Base-by-base conservation (phyloP, 495 filamentous ascomycete species). In the Collariella sp. region DNA sequence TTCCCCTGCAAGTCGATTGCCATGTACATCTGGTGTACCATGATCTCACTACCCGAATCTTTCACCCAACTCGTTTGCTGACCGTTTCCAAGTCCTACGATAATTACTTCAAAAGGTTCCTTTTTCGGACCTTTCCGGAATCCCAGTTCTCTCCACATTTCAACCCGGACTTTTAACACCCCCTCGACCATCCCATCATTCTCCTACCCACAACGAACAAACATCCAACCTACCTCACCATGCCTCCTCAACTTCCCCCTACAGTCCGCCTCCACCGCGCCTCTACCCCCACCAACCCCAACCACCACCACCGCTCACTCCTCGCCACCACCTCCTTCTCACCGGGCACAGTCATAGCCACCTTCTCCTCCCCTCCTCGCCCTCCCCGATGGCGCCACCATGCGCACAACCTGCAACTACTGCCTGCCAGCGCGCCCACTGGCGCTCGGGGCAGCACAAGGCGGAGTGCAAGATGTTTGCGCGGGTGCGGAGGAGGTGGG, bases 371-470 rank as follows among this genome's bases (percentile, higher is more conserved):
- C 76, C 1, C 65, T 68, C 38, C 50, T 79, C 39, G 69, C 72
- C 2, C 60, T 79, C 13, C 72, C 77, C 3, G 71, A 73, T 50
- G 64, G 58, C 36, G 46, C 64, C 10, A 55, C 56, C 55, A 62
- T 72, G 47, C 46, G 58, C 7, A 60, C 59, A 3, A 71, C 71
- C 24, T 76, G n/a, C n/a, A n/a, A n/a, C n/a, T 41, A 26, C 58
- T 1, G 50, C 58, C 11, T 85, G 82, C 57, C 82, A 85, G 64
- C 72, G 71, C 36, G 59, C 69, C 5, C 74, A 82, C 66, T 85
- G 82, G 81, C 70, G 66, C 42, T 53, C 39, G 0, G 67, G 66
- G 7, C 82, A n/a, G n/a, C n/a, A 84, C 62, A 75, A 76, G 46
- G 52, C 53, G 26, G 77, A 79, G 62, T 84, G 81, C 62, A 63